Conservation (phyloP, 345 rosid species). For the Sonneratia caseolaris region DNA sequence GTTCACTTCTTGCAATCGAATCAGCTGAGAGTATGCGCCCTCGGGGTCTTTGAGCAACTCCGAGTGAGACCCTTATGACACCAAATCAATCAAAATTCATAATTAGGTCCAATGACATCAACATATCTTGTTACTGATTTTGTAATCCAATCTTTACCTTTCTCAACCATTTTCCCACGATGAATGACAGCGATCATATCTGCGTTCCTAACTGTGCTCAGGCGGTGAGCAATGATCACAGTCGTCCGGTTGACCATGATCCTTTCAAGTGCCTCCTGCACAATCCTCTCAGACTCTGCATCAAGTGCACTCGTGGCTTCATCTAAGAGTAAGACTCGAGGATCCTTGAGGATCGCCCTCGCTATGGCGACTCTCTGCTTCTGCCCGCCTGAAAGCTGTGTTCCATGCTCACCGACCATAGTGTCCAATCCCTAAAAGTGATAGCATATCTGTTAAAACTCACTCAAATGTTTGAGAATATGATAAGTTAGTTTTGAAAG, state of each 20-base stretch:
- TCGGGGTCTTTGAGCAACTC: conserved; percentile 58
- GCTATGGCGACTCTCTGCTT: conserved; percentile 12
- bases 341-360: conserved; percentile 29
- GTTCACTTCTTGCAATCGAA: conserved; percentile 38
- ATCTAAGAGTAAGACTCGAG: conserved; percentile 24
- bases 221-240: conserved; percentile 28
- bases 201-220: conserved; percentile 28
- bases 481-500: too few species aligned
- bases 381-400: conserved; percentile 42
- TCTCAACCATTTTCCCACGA: conserved; percentile 26
- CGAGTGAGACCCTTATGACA: conserved; percentile 45
- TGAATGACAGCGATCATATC: conserved; percentile 30
- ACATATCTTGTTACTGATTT: background rate
- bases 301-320: conserved; percentile 14
- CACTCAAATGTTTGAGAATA: too few species aligned
- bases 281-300: conserved; percentile 17
- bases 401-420: conserved; percentile 43
- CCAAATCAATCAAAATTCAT: background rate
- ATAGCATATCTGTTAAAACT: background rate
- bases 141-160: conserved; percentile 15
- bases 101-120: background rate
- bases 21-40: conserved; percentile 44
- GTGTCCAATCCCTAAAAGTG: conserved; percentile 28
- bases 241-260: conserved; percentile 33
- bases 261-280: conserved; percentile 13